phyloP scores from a whole-genome alignment of 371 early-diverging fungal species.

The Mucor irregularis region DNA sequence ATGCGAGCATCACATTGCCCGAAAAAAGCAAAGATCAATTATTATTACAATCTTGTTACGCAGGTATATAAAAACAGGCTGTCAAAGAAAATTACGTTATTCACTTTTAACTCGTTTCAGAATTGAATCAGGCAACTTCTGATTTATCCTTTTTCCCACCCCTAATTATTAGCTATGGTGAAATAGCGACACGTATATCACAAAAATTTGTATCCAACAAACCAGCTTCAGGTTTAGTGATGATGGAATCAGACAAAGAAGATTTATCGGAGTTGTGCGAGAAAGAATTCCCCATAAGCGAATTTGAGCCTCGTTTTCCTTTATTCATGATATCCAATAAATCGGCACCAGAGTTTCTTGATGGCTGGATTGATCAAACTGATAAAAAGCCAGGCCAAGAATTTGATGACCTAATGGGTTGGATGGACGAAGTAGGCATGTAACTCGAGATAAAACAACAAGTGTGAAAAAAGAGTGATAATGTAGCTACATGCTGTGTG shows the following conservation, averaged over 20 bases:
- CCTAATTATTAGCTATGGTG: constrained; percentile 33
- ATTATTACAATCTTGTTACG: constrained; percentile 20
- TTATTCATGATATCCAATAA: constrained; percentile 13
- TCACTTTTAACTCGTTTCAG: constrained; percentile 4
- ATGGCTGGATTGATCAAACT: constrained; percentile 29
- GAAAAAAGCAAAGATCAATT: not conserved
- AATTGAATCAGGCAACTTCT: constrained; percentile 19
- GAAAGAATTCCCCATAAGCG: constrained; percentile 13
- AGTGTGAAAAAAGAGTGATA: too few relatives aligned
- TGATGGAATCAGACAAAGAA: constrained; percentile 8
- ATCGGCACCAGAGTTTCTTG: constrained; percentile 25
- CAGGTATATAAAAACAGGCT: constrained; percentile 20
- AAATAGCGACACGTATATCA: constrained; percentile 30
- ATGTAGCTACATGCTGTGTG: too few relatives aligned
- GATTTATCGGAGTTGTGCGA: not conserved
- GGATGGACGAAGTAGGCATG: constrained; percentile 38
- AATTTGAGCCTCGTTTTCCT: constrained; percentile 47
- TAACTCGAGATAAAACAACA: too few relatives aligned
- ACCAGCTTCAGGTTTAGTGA: constrained; percentile 39
- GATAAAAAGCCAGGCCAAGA: not conserved
- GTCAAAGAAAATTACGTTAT: not conserved
- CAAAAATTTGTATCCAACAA: constrained; percentile 44
- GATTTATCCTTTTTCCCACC: constrained; percentile 44
- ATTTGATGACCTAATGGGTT: constrained; percentile 13
- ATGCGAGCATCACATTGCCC: constrained; percentile 6